phyloP scores from a whole-genome alignment of 179 eudicot species.

The Sideroxylon spinosum region DNA sequence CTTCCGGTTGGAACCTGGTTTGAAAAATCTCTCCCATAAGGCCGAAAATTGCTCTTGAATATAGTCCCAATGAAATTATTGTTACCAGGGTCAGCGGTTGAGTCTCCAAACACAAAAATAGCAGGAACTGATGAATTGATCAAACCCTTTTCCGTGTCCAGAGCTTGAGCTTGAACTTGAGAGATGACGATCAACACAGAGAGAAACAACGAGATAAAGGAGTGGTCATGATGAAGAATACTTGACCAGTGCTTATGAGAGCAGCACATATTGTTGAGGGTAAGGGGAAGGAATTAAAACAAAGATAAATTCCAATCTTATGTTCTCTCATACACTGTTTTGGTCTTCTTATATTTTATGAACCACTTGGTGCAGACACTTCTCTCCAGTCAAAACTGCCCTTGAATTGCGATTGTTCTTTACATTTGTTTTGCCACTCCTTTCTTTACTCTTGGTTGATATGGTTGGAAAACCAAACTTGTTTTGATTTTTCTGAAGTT shows the following conservation, averaged over 20 bases:
- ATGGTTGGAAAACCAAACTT: conserved; percentile 8
- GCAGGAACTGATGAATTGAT: conserved; percentile 16
- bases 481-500: not conserved
- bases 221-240: not conserved
- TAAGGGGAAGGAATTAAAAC: no score
- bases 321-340: not conserved
- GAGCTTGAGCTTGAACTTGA: conserved; percentile 7
- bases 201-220: not conserved
- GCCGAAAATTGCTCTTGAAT: conserved; percentile 38
- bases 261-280: not conserved
- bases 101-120: conserved; percentile 49
- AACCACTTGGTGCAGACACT: not conserved
- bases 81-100: conserved; percentile 71
- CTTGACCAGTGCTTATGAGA: not conserved
- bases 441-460: not conserved
- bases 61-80: conserved; percentile 42
- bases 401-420: not conserved
- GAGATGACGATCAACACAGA: conserved; percentile 15
- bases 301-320: no score
- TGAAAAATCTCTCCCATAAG: conserved; percentile 56
- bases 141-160: not conserved
- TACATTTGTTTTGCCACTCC: not conserved
- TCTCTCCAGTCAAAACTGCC: not conserved
- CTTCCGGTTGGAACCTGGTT: conserved; percentile 55
- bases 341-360: not conserved